These are phyloP conservation scores for Paraconiothyrium brasiliense DNA, from an alignment of 2,329 filamentous ascomycete species.

Conservation along the genomic window DNA sequence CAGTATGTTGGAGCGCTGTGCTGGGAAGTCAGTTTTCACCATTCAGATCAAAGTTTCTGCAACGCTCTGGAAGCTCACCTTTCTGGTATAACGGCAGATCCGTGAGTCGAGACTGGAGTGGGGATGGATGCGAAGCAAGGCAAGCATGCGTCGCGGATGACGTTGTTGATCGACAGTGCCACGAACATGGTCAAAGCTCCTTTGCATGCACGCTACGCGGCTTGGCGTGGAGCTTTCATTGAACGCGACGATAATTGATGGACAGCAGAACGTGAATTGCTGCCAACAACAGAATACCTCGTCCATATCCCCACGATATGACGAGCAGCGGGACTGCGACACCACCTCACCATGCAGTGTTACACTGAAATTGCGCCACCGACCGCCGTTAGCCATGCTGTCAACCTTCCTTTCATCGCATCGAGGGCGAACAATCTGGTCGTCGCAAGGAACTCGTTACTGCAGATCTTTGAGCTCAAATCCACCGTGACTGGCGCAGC, in stretches of 20 bases:
- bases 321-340: constrained; percentile 20
- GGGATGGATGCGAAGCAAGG: background rate
- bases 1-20: background rate
- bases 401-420: constrained; percentile 80
- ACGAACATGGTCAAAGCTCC: constrained; percentile 21
- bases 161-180: constrained; percentile 11
- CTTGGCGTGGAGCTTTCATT: constrained; percentile 31
- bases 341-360: constrained; percentile 77
- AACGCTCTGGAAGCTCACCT: constrained; percentile 1
- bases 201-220: constrained; percentile 5
- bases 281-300: constrained; percentile 6
- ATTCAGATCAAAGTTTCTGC: background rate
- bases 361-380: constrained; percentile 96
- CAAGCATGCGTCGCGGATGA: constrained; percentile 4
- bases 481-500: constrained; percentile 69
- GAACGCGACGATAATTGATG: constrained; percentile 21
- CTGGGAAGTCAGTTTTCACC: background rate
- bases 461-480: constrained; percentile 87
- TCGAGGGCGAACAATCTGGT: constrained; percentile 83
- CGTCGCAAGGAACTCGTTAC: constrained; percentile 88
- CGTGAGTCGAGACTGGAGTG: background rate
- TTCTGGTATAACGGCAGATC: background rate
- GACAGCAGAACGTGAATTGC: background rate
- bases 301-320: constrained; percentile 24
- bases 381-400: constrained; percentile 89